phyloP scores from a whole-genome alignment of 2,329 filamentous ascomycete species.

The Ploettnerulaceae sp. region DNA sequence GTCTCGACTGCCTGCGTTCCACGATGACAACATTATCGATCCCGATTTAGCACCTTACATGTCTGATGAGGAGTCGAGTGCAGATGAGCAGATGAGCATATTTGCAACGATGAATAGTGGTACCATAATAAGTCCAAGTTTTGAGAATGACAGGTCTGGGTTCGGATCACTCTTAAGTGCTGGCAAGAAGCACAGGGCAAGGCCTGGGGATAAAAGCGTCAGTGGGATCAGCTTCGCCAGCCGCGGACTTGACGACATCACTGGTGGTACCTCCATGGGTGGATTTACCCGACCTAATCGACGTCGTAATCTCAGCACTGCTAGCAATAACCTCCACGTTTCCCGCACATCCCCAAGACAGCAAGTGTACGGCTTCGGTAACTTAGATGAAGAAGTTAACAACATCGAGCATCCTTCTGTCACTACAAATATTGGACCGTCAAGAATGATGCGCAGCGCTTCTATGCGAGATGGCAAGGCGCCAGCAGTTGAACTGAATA shows the following conservation, averaged over 20 bases:
- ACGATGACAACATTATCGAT: constrained; percentile 97
- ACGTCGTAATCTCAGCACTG: constrained; percentile 77
- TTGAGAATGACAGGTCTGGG: constrained; percentile 67
- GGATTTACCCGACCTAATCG: constrained; percentile 58
- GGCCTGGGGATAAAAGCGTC: constrained; percentile 69
- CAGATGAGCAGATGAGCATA: constrained; percentile 85
- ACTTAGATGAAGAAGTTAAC: constrained; percentile 30
- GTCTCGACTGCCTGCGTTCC: constrained; percentile 78
- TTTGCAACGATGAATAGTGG: constrained; percentile 69
- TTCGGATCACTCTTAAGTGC: constrained; percentile 68
- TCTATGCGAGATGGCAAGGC: constrained; percentile 72
- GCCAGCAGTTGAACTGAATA: constrained; percentile 78
- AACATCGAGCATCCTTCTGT: constrained; percentile 21
- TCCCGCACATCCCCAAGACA: constrained; percentile 66
- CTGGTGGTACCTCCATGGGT: constrained; percentile 51
- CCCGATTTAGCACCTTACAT: constrained; percentile 92
- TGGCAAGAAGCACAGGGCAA: constrained; percentile 68
- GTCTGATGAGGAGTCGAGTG: constrained; percentile 90
- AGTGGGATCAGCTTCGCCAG: constrained; percentile 65
- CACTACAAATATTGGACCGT: constrained; percentile 27
- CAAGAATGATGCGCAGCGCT: constrained; percentile 66
- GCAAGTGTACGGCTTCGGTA: constrained; percentile 38
- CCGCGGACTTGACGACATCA: constrained; percentile 61
- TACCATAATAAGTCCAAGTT: constrained; percentile 57
- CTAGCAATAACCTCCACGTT: constrained; percentile 65